Base-by-base conservation (phyloP, 176 grass and related monocot species). In the Rhynchospora tenuis region DNA sequence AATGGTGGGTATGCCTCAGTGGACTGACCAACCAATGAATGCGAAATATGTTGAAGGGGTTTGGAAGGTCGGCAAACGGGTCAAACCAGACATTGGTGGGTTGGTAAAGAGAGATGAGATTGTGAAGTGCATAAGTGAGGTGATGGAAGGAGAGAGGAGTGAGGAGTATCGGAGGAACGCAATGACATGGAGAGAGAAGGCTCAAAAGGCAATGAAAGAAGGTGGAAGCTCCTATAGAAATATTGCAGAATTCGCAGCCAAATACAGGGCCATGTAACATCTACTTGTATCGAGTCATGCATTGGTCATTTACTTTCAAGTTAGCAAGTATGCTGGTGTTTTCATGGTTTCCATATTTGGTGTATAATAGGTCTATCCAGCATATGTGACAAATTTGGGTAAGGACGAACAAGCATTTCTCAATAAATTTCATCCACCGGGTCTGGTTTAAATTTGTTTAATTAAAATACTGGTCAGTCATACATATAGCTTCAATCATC, bases 11-110 rank as follows among this genome's bases (percentile, higher is more conserved):
- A 11, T 92, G 84, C 89, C 89, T 42, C 83, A 97, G 64, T 94
- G 89, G 90, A 89, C 95, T 17, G 92, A 98, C 78, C 92, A 98
- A 85, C 78, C 92, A 8, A 93, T 84, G 89, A 93, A 94, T 83
- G 95, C 95, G 24, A n/a, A 84, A 83, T 98, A 94, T 83, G 86
- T 93, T 44, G 90, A 94, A 88, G 86, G 70, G 16, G 82, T 90
- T 83, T 94, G 95, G 95, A 52, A 64, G 2, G 86, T 76, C 0
- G 92, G 95, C 4, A 83, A 90, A 55, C 81, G 92, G 12, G 92
- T 70, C 20, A 86, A 83, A 1, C 79, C 69, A 0, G 79, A 81
- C 0, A 42, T 9, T 5, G 89, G 72, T 7, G 84, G 89, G 7
- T 58, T 88, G 28, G 67, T 83, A 27, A 78, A 79, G 79, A 79